Percentiles rank a stretch among this genome's conserved stretches.
These are phyloP conservation scores for Zychaea mexicana DNA, from an alignment of 371 early-diverging fungal species.

Conservation along the genomic window DNA sequence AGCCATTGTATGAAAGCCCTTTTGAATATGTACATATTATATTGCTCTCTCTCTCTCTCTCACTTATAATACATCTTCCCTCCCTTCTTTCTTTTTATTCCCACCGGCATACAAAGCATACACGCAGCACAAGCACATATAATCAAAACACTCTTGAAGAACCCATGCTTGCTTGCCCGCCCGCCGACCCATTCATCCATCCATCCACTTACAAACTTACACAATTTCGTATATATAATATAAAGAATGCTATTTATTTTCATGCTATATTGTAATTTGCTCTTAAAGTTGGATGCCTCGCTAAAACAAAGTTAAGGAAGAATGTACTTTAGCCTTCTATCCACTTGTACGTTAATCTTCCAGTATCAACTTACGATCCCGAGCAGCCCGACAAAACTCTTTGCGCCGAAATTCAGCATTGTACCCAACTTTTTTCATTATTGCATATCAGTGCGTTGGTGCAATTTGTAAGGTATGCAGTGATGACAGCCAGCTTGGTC, in stretches of 20 bases:
- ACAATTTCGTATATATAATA: neutral
- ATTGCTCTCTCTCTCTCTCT: neutral
- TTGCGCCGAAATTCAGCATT: conserved; percentile 51
- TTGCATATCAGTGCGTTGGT: too few species aligned
- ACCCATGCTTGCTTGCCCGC: too few species aligned
- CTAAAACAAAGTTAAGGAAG: conserved; percentile 7
- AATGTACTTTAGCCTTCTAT: neutral
- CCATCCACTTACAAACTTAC: neutral
- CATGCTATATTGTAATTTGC: neutral
- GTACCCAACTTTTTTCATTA: conserved; percentile 30
- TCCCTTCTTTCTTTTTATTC: too few species aligned
- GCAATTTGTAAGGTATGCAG: too few species aligned
- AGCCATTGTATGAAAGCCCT: neutral
- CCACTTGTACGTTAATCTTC: too few species aligned
- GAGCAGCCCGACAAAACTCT: conserved; percentile 36
- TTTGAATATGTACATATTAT: neutral
- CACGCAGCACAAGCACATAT: too few species aligned
- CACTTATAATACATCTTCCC: too few species aligned
- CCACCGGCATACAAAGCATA: too few species aligned
- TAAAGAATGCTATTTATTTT: neutral
- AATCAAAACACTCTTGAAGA: too few species aligned
- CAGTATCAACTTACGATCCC: conserved; percentile 40
- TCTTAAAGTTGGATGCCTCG: conserved; percentile 17
- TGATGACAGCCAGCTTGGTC: too few species aligned
- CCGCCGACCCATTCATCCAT: too few species aligned